phyloP scores from a whole-genome alignment of 1,284 basidiomycete genomes.

The Ceratobasidium sp. region DNA sequence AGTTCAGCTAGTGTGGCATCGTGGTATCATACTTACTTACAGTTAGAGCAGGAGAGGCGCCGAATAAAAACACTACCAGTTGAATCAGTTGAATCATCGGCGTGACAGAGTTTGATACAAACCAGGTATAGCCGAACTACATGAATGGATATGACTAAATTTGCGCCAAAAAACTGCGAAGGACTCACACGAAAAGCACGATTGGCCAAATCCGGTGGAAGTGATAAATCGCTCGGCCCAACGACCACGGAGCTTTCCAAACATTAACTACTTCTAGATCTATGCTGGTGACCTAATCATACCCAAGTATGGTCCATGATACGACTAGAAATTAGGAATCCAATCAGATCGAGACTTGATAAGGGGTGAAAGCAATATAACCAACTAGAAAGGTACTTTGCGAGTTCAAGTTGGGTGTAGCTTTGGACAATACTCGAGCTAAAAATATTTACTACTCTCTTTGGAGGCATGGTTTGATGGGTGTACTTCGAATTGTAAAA shows the following conservation, averaged over 20 bases:
- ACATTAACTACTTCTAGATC: slow-evolving; percentile 3
- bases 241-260: slow-evolving; percentile 10
- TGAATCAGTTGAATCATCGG: background rate
- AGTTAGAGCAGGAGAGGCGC: background rate
- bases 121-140: slow-evolving; percentile 4
- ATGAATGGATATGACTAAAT: background rate
- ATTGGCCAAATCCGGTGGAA: slow-evolving; percentile 31
- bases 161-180: no score
- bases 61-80: background rate
- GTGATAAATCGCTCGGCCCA: background rate
- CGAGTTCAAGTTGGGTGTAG: background rate
- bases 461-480: no score
- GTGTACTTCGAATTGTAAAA: background rate
- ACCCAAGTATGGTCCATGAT: slow-evolving; percentile 4
- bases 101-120: background rate
- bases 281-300: slow-evolving; percentile 18
- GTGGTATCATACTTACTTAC: background rate
- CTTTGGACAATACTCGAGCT: background rate
- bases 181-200: slow-evolving; percentile 8
- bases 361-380: background rate
- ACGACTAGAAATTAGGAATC: background rate
- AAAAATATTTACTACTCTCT: background rate
- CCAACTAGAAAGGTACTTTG: slow-evolving; percentile 7
- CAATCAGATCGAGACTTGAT: background rate
- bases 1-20: no score